Percentiles rank a stretch among this genome's conserved stretches.
phyloP scores from a whole-genome alignment of 495 filamentous ascomycete genomes.

The Lasiosphaeris hirsuta region DNA sequence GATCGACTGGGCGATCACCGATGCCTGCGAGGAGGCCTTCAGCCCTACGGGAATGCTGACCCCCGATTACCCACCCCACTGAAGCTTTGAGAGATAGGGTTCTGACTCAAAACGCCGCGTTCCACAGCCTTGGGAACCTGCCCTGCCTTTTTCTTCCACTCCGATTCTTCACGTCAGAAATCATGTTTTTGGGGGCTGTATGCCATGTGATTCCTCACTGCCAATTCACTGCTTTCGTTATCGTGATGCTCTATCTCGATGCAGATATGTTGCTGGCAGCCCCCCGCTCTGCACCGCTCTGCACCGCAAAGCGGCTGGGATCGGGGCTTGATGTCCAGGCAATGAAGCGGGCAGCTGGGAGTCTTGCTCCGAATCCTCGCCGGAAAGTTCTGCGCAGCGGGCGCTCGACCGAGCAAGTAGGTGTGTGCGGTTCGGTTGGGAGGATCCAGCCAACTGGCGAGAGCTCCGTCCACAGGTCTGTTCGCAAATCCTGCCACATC shows the following conservation, averaged over 20 bases:
- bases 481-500: too few relatives aligned
- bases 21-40: not conserved
- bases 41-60: constrained; percentile 11
- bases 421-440: too few relatives aligned
- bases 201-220: not conserved
- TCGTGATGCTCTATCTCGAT: not conserved
- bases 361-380: too few relatives aligned
- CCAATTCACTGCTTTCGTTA: too few relatives aligned
- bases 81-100: constrained; percentile 10
- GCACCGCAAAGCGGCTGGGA: too few relatives aligned
- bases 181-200: not conserved
- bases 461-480: too few relatives aligned
- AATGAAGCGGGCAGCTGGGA: too few relatives aligned
- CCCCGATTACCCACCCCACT: not conserved
- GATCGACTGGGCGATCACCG: not conserved
- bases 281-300: too few relatives aligned
- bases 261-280: not conserved
- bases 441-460: too few relatives aligned
- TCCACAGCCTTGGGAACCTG: constrained; percentile 8
- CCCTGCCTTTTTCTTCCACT: not conserved
- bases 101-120: constrained; percentile 11
- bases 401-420: too few relatives aligned
- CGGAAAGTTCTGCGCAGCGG: too few relatives aligned
- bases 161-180: not conserved
- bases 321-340: too few relatives aligned